Evolutionary conservation across 306 rosid genomes (phyloP), one percentile per base, ranked within the genome.

Genomic region (Adenanthera pavonina): DNA sequence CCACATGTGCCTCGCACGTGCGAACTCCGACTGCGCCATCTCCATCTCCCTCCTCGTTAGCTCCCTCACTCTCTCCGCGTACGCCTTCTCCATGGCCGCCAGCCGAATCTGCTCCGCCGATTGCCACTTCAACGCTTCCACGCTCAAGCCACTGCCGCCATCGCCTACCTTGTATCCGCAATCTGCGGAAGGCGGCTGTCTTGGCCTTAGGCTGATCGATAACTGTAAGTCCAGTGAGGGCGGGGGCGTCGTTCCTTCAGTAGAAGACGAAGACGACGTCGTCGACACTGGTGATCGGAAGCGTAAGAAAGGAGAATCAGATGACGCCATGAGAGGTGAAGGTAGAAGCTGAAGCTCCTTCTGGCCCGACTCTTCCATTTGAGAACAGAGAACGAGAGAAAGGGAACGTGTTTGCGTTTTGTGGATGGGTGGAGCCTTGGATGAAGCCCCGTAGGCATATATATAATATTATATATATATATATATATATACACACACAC

Each of bases 41-140:
- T 95, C 99, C 92, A 95, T 95, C 80, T 95, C 99, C 49, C 96
- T 80, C 86, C 92, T 83, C 40, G 97, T 91, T 60, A 93, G 86
- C 80, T 93, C 99, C 62, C 98, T 86, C 77, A 95, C 90, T 16
- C 94, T 83, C 89, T 95, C 96, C 9, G 98, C 99, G 54, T 95
- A 93, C 56, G 94, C 98, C 74, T 89, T 95, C 57, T 95, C 99
- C 94, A 88, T 89, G 76, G 94, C 94, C 73, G 97, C 98, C 78
- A 89, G 68, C 46, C 97, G 60, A 43, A 93, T 90, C 76, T 93
- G 96, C 97, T 95, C 99, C 56, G 92, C 96, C 53, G 99, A 97
- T 69, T 95, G 86, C 99, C 98, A 92, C 83, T 91, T 95, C 79
- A 95, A 25, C 47, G 93, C 86, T 73, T 93, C 94, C 70, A 89